Conservation (phyloP, 306 rosid species). For the Rubus parviflorus region DNA sequence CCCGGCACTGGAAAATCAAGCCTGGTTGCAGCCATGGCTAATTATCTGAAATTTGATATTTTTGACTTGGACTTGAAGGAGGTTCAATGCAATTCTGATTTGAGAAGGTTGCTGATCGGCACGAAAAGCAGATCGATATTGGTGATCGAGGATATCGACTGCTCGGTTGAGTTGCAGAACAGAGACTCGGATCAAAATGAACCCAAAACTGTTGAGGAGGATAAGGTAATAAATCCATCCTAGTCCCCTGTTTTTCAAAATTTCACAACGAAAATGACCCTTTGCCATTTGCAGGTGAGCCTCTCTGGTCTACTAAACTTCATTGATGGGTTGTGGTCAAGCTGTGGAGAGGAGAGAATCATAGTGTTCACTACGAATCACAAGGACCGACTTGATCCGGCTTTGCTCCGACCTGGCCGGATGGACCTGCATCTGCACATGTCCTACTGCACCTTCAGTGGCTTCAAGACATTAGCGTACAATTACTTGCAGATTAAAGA, state of each 20-base stretch:
- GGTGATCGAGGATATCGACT: constrained; percentile 61
- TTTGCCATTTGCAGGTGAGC: constrained; percentile 34
- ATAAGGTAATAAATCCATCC: constrained; percentile 25
- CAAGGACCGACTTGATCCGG: constrained; percentile 52
- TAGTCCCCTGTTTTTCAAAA: neutral
- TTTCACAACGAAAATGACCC: neutral
- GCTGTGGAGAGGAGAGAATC: constrained; percentile 57
- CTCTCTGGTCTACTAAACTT: constrained; percentile 58
- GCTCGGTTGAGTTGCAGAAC: constrained; percentile 50
- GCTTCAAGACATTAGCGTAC: constrained; percentile 43
- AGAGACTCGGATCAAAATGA: constrained; percentile 23
- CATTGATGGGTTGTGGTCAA: constrained; percentile 66
- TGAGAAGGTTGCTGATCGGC: constrained; percentile 54
- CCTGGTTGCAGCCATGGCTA: constrained; percentile 63
- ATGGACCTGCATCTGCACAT: constrained; percentile 59
- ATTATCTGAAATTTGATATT: constrained; percentile 49
- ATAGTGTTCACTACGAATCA: constrained; percentile 48
- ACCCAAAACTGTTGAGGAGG: constrained; percentile 31
- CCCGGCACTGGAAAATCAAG: constrained; percentile 63
- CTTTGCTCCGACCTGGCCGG: constrained; percentile 57
- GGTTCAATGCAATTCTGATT: constrained; percentile 58
- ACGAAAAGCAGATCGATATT: constrained; percentile 48
- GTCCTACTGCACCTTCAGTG: constrained; percentile 47
- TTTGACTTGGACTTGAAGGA: constrained; percentile 61
- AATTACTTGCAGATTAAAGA: constrained; percentile 47